Conservation (phyloP, 2,329 filamentous ascomycete genomes). For the Aureobasidium sp. region DNA sequence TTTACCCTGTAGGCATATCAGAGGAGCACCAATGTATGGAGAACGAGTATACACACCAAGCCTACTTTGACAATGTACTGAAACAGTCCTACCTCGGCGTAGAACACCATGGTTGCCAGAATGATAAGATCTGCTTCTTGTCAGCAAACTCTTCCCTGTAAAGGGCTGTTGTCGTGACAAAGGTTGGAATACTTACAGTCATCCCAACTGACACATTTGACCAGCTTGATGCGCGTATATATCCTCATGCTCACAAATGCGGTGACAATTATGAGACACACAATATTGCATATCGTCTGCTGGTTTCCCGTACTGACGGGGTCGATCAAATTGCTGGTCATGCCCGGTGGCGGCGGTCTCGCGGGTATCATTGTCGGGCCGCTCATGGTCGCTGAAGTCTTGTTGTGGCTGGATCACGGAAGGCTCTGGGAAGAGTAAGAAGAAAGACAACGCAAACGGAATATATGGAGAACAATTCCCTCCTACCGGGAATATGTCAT, state of each 20-base stretch:
- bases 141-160: background rate
- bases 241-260: background rate
- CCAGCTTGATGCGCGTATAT: background rate
- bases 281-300: background rate
- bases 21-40: background rate
- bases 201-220: slow-evolving; percentile 10
- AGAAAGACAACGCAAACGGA: background rate
- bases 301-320: background rate
- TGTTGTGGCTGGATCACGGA: background rate
- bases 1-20: background rate
- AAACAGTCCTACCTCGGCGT: background rate
- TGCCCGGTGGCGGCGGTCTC: background rate
- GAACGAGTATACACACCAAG: background rate
- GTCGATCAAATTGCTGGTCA: slow-evolving; percentile 3
- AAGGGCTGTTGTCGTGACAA: no score
- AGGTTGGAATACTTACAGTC: background rate
- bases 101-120: background rate
- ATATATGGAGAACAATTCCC: background rate
- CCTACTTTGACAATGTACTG: slow-evolving; percentile 1
- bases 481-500: background rate
- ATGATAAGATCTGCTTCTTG: background rate
- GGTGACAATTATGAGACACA: background rate
- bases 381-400: background rate
- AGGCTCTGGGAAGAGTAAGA: background rate
- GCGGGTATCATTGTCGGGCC: background rate